Evolutionary conservation across 148 eudicot genomes (phyloP).

Genomic region (Chenopodium berlandieri): DNA sequence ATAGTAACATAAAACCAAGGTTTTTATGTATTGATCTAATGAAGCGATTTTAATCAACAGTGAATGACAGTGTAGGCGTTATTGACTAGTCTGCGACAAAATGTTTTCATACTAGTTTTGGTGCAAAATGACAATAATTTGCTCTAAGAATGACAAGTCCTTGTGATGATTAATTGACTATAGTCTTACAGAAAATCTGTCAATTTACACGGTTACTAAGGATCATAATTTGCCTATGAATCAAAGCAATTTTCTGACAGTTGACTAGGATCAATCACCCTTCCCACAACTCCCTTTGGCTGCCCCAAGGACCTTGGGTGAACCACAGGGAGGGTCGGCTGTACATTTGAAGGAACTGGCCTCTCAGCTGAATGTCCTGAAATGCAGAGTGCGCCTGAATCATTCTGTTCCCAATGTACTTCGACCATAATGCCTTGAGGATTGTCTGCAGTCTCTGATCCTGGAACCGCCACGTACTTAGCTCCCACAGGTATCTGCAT

Average conservation of each 20-base stretch:
- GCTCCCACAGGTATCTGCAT: slow-evolving; percentile 77
- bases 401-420: slow-evolving; percentile 78
- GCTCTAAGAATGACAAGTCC: not conserved
- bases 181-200: not conserved
- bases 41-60: not conserved
- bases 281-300: slow-evolving; percentile 33
- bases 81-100: not conserved
- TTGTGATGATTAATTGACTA: not conserved
- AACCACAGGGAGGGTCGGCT: slow-evolving; percentile 15
- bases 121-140: not conserved
- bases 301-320: slow-evolving; percentile 21
- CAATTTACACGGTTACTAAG: not conserved
- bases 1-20: too few relatives aligned
- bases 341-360: slow-evolving; percentile 56
- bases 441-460: slow-evolving; percentile 56
- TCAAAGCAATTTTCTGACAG: slow-evolving; percentile 8
- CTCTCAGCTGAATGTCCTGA: slow-evolving; percentile 60
- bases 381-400: slow-evolving; percentile 69
- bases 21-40: too few relatives aligned
- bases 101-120: not conserved
- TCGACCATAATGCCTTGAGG: slow-evolving; percentile 77
- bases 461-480: slow-evolving; percentile 59
- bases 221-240: not conserved
- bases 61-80: not conserved
- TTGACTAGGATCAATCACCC: slow-evolving; percentile 51